Evolutionary conservation across 2,329 filamentous ascomycete genomes (phyloP), one percentile per base, ranked within the genome.

Genomic region (Didymella segeticola): DNA sequence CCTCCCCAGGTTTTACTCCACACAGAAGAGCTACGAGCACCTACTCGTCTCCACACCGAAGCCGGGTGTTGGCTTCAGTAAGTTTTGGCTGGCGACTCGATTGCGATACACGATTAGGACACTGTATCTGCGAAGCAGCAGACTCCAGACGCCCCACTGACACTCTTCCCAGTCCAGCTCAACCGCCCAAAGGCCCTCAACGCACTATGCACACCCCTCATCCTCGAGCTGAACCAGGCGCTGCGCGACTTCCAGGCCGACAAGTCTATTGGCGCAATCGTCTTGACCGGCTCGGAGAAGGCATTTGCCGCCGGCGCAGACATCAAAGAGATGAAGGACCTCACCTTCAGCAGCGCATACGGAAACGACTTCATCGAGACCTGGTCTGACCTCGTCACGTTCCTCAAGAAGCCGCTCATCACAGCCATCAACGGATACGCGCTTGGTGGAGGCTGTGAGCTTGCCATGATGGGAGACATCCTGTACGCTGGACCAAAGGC

Each of bases 311-410:
- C 95, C 37, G 95, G 95, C 45, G 95, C 95, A 57, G 95, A 99
- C 77, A 99, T 99, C 81, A 98, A 98, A 78, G 95, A 99, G 78
- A 99, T 99, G 95, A 90, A 91, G 25, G 88, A 91, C 56, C 86
- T 97, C 31, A 93, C 88, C 49, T 99, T 99, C 78, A 85, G 90
- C 59, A 81, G 88, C 61, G 93, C 95, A 31, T 98, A 97, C 80
- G 89, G 86, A 41, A 86, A 81, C 63, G 91, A 96, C 72, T 99
- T 99, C 77, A 98, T 99, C 76, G 92, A 96, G 74, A 87, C 87
- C 9, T 99, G 95, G 95, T 96, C 92, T 5, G 83, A 89, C 59
- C 85, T 97, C 39, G 89, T 91, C 22, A 91, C 88, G 17, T 82
- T 86, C 58, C 82, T 98, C 74, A 96, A 96, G 79, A 98, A 96